Percentiles rank a stretch among this genome's conserved stretches.
Conservation (phyloP, 805 yeast species). For the Wickerhamomyces hampshirensis region DNA sequence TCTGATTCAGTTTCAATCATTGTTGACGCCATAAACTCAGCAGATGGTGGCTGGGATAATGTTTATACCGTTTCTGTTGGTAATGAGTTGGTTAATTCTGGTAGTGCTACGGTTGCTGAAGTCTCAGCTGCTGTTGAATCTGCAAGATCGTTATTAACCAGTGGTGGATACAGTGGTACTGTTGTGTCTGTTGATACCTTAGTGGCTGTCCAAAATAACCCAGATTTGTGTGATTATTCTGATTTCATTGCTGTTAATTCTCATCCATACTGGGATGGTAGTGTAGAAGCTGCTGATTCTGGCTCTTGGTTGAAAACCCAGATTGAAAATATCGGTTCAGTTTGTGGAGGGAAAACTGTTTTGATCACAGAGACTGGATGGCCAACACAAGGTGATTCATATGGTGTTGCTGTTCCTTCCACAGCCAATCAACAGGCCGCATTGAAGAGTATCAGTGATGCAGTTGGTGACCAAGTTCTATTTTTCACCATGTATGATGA, state of each 20-base stretch:
- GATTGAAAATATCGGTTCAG: conserved; percentile 37
- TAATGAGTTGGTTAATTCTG: conserved; percentile 58
- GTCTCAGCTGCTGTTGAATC: conserved; percentile 42
- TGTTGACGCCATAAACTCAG: conserved; percentile 37
- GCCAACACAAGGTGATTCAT: conserved; percentile 58
- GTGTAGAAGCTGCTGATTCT: conserved; percentile 43
- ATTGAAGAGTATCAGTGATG: conserved; percentile 40
- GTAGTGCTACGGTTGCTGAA: conserved; percentile 40
- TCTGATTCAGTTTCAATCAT: conserved; percentile 39
- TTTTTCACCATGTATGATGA: conserved; percentile 62
- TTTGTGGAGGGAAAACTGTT: conserved; percentile 42
- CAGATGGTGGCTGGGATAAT: conserved; percentile 49
- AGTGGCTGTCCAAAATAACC: conserved; percentile 51
- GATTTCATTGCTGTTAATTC: conserved; percentile 65
- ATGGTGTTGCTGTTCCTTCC: conserved; percentile 54
- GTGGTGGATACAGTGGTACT: conserved; percentile 47
- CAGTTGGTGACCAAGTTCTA: conserved; percentile 44
- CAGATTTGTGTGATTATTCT: conserved; percentile 47
- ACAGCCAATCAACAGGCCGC: conserved; percentile 47
- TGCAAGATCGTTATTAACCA: conserved; percentile 42
- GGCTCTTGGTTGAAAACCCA: conserved; percentile 50
- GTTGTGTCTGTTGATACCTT: conserved; percentile 63
- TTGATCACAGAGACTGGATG: conserved; percentile 65
- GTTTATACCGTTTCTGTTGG: conserved; percentile 59
- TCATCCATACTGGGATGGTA: conserved; percentile 64